These are phyloP conservation scores for Yamagishiella unicocca DNA, from an alignment of 139 green algal genomes.

Conservation along the genomic window DNA sequence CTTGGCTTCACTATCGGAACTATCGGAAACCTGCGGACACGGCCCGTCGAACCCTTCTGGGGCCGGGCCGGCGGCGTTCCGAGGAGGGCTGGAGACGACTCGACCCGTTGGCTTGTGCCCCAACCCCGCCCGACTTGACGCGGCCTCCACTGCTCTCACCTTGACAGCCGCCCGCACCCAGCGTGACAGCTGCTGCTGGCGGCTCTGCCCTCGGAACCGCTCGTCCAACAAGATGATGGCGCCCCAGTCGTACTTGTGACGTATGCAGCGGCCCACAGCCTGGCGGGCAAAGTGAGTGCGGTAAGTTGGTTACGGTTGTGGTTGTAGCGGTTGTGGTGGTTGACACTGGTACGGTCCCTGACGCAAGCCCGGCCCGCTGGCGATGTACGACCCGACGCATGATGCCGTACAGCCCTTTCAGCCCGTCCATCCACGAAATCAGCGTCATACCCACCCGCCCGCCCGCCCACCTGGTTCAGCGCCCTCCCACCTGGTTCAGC, in stretches of 20 bases:
- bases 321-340: no score
- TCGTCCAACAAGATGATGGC: conserved; percentile 95
- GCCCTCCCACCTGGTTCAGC: neutral
- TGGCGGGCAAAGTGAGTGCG: conserved; percentile 48
- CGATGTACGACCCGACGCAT: no score
- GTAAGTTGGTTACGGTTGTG: no score
- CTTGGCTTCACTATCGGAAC: no score
- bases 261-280: conserved; percentile 93
- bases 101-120: neutral
- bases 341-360: no score
- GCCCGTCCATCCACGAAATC: no score
- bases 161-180: conserved; percentile 75
- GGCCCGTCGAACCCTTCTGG: no score
- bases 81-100: neutral
- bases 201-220: conserved; percentile 72
- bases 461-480: neutral
- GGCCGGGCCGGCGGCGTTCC: no score
- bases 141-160: neutral
- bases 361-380: no score
- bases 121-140: neutral
- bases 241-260: conserved; percentile 93
- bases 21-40: no score
- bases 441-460: no score
- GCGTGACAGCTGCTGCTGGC: conserved; percentile 74
- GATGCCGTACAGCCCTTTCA: no score